Evolutionary conservation across 1,284 basidiomycete genomes (phyloP), one percentile per base, ranked within the genome.

Genomic region (Fistulinella staudtii): DNA sequence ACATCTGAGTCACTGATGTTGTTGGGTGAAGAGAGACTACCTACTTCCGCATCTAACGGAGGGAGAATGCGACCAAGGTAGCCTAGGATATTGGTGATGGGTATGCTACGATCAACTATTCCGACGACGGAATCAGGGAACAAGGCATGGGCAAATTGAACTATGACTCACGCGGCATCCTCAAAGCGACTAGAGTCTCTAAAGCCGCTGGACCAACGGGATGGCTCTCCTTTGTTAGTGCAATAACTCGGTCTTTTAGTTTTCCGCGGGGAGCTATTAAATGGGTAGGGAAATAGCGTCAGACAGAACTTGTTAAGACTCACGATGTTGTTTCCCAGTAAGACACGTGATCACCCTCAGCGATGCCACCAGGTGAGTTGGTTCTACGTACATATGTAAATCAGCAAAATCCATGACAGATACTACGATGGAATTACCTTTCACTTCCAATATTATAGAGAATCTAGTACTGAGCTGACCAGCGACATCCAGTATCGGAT

Each of bases 41-140:
- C 41, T 21, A n/a, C 29, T 5, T 53, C 51, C 11, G 23, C 52
- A 15, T 53, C 43, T 7, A 50, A 30, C n/a, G 11, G 41, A 37
- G 52, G 48, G 5, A 53, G 47, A 4, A n/a, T 40, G 21, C 10
- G 13, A 17, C 9, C 6, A 25, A 53, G 43, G 13, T 51, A 47
- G 3, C 39, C 29, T 22, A 51, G 17, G 8, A 46, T 31, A 17
- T 41, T 51, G 7, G 22, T 21, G 8, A 53, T 21, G 15, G 5
- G 44, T 13, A 41, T 8, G 31, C 23, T n/a, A 0, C 3, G 11
- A n/a, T n/a, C n/a, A n/a, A n/a, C n/a, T n/a, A n/a, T n/a, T n/a
- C n/a, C n/a, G n/a, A n/a, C n/a, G n/a, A n/a, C n/a, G n/a, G n/a
- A n/a, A n/a, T n/a, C n/a, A n/a, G n/a, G n/a, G n/a, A n/a, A n/a